Base-by-base conservation (phyloP, 805 yeast species). In the Lachancea fermentati region DNA sequence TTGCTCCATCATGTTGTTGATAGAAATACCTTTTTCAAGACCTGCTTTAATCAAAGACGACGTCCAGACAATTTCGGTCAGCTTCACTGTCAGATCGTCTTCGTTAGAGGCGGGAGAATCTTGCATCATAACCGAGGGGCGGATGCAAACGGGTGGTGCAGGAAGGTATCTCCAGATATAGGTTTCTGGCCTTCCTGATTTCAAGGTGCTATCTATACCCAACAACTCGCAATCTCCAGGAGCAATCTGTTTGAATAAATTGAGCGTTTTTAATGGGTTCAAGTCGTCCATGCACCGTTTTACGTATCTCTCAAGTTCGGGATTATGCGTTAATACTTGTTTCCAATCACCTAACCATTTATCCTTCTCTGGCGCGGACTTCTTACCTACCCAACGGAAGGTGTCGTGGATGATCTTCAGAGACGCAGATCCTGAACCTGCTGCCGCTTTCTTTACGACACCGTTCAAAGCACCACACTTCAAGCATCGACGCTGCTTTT, bases 81-180 rank as follows among this genome's bases (percentile, higher is more conserved):
- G 69, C 59, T 93, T 93, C 24, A 89, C 96, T 0, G 99, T 93
- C 49, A 93, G 69, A 65, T 94, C 99, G 65, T 93, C 99, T 67
- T 93, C 99, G 64, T 93, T 93, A 14, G 94, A 82, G 24, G 95
- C 93, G 18, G 84, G 78, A 4, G 81, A 75, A 50, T 85, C 94
- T 59, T 85, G 88, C 89, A 86, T 87, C 69, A 80, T 72, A 22
- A 93, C 97, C 4, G 97, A 89, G 3, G 99, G 99, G 50, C 99
- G 78, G 41, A 93, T 93, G 72, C 98, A 93, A 14, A 94, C 97
- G 0, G 99, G 99, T 1, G 99, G 98, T 0, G 97, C 97, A 0
- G 98, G 98, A 40, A 93, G 73, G 59, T 89, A 93, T 57, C 95
- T 77, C 99, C 98, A 93, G 30, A 93, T 78, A 61, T 89, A 93